Percentiles rank a stretch among this genome's conserved stretches.
phyloP scores from a whole-genome alignment of 208 protist genomes.

The Crithidia mellificae region DNA sequence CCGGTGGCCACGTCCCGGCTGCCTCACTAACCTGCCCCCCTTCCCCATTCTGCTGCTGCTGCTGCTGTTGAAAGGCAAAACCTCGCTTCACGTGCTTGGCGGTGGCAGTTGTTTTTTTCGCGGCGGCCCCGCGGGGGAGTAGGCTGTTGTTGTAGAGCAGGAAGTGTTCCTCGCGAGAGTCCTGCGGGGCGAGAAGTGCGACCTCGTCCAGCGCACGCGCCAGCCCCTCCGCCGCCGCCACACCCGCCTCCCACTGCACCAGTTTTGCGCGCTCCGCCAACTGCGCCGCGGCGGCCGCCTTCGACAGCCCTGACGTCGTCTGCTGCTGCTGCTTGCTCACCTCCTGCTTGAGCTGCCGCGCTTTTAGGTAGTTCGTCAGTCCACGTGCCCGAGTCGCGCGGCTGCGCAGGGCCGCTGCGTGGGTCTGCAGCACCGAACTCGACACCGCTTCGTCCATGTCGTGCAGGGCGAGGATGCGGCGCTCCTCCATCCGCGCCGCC shows the following conservation, averaged over 20 bases:
- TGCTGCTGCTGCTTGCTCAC: background rate
- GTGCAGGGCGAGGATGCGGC: slow-evolving; percentile 1
- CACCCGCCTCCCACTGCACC: background rate
- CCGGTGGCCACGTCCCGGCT: too few species aligned
- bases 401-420: slow-evolving; percentile 10
- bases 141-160: background rate
- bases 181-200: background rate
- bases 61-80: too few species aligned
- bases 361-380: background rate
- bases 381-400: background rate
- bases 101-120: too few species aligned
- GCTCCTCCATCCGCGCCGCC: slow-evolving; percentile 14
- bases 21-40: too few species aligned
- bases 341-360: background rate
- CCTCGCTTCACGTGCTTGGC: too few species aligned
- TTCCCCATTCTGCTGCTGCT: too few species aligned
- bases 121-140: background rate
- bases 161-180: background rate
- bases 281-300: background rate
- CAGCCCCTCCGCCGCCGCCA: background rate
- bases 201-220: background rate
- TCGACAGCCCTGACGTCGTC: background rate
- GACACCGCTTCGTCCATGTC: slow-evolving; percentile 12
- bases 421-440: slow-evolving; percentile 1
- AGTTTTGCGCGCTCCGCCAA: background rate